These are phyloP conservation scores for Bryopsis sp. DNA, from an alignment of 139 green algal genomes.

Conservation along the genomic window DNA sequence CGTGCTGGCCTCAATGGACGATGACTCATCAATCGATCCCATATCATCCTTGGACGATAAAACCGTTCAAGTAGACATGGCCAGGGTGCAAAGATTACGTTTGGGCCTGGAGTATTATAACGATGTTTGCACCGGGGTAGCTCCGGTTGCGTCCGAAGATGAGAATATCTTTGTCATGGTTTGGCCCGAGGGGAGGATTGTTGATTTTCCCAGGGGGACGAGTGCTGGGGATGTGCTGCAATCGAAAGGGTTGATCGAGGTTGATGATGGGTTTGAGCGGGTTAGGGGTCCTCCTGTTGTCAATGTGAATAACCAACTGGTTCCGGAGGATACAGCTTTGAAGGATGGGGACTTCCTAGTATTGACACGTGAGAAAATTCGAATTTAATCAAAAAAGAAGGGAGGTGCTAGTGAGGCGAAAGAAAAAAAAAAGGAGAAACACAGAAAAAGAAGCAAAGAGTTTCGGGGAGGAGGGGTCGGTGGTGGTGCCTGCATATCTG, in stretches of 20 bases:
- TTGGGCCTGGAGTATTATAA: not conserved
- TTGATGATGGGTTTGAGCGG: not conserved
- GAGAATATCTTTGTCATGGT: not conserved
- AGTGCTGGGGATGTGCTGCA: constrained; percentile 52
- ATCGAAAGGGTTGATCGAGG: constrained; percentile 16
- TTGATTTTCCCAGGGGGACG: constrained; percentile 55
- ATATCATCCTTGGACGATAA: not conserved
- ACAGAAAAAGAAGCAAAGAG: no score
- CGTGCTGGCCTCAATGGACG: not conserved
- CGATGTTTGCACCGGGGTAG: not conserved
- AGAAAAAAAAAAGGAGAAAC: no score
- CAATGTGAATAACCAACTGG: constrained; percentile 82
- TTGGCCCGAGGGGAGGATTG: constrained; percentile 32
- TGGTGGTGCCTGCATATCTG: no score
- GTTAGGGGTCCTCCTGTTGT: constrained; percentile 35
- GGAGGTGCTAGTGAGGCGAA: no score
- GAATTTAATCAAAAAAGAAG: no score
- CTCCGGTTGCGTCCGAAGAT: not conserved
- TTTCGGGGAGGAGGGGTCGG: no score
- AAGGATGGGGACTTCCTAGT: constrained; percentile 77
- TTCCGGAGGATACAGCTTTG: constrained; percentile 57
- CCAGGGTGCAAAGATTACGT: not conserved
- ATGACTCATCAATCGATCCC: not conserved
- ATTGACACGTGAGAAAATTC: constrained; percentile 55
- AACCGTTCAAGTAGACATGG: not conserved